Base-by-base conservation (phyloP, 2,329 filamentous ascomycete species). In the Stagonosporopsis vannaccii region DNA sequence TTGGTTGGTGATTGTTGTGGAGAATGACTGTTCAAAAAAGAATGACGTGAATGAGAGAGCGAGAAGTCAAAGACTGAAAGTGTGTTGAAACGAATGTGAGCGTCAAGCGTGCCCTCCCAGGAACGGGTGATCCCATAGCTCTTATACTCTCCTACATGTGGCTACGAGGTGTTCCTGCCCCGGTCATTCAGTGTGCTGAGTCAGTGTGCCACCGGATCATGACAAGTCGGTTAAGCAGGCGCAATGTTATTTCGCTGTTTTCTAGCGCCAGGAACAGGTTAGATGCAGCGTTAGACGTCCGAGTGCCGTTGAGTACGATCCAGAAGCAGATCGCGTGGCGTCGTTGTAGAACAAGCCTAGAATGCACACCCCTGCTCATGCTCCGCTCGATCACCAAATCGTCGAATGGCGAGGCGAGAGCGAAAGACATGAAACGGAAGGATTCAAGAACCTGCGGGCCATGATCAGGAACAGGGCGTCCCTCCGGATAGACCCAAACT, bases 31-130 rank as follows among this genome's bases (percentile, higher is more conserved):
- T 13, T 50, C 35, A 36, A 25, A 32, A 54, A 40, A 46, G 46
- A 47, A 26, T 46, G 41, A 63, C 58, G 30, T 53, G 55, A 57
- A 62, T 42, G 25, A 32, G 17, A 36, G 44, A 43, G 53, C 42
- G 60, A 64, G n/a, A 59, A 59, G 45, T 51, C 45, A 61, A 65
- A 53, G 58, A 45, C 41, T 51, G 23, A 63, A 69, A 59, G 60
- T 68, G 61, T 48, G 65, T 60, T 61, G 39, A 63, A 66, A 60
- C 51, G 60, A 64, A 53, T 51, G 62, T 67, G 58, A 68, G 68
- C 70, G 60, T 72, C 69, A 67, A 73, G 68, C 70, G 67, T 73
- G 59, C 36, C 60, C 35, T 59, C 60, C 51, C 36, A 60, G 37
- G 33, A 12, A 53, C 54, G 59, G 48, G 54, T 23, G 15, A 13